These are phyloP conservation scores for Fusarium sp. DNA, from an alignment of 2,329 filamentous ascomycete species.

Conservation along the genomic window DNA sequence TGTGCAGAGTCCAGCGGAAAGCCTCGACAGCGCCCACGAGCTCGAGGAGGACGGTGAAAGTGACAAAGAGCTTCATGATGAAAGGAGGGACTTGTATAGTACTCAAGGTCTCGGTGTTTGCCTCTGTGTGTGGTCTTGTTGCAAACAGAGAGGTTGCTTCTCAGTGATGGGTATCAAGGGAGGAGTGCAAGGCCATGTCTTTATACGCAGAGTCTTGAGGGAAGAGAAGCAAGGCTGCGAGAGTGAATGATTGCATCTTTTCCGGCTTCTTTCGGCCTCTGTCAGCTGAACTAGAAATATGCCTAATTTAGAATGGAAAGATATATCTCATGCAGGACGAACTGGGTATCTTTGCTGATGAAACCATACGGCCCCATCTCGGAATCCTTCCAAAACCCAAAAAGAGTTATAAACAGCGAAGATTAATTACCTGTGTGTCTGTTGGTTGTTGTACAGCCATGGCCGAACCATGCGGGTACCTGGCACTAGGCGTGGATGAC, in stretches of 20 bases:
- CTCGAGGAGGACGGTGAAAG: not conserved
- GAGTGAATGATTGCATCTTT: not conserved
- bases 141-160: not conserved
- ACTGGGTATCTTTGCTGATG: too few relatives aligned
- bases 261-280: not conserved
- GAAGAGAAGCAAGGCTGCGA: not conserved
- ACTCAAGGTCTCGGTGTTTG: not conserved
- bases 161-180: not conserved
- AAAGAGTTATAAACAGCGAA: too few relatives aligned
- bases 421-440: too few relatives aligned
- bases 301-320: too few relatives aligned
- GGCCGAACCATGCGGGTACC: too few relatives aligned
- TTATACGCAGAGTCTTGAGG: not conserved
- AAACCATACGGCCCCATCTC: too few relatives aligned
- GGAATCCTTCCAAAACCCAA: too few relatives aligned
- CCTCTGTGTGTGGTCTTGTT: not conserved
- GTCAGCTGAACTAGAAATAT: not conserved
- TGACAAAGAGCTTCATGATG: conserved; percentile 1
- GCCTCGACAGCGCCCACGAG: not conserved
- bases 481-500: too few relatives aligned
- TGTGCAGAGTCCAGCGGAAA: not conserved
- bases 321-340: too few relatives aligned
- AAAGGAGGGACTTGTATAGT: not conserved
- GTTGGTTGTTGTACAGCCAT: too few relatives aligned
- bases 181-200: not conserved